Base-by-base conservation (phyloP, 2,329 filamentous ascomycete species). In the Hypoxylon sp. region DNA sequence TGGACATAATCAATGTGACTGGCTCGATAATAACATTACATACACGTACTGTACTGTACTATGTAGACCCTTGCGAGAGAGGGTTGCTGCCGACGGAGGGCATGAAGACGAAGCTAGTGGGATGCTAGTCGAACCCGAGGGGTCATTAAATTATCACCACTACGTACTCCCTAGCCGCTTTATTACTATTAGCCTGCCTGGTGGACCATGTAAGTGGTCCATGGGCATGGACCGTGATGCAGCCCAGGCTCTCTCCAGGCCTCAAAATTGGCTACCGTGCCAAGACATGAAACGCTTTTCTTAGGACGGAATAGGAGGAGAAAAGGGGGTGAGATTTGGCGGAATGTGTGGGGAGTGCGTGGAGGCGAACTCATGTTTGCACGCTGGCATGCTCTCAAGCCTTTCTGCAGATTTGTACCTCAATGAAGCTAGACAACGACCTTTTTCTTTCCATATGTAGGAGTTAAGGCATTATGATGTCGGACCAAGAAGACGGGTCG, bases 301-400 rank as follows among this genome's bases (percentile, higher is more conserved):
- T 66, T 56, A 63, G 53, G 70, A 62, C 35, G 61, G 66, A 62
- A 69, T 68, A 46, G 60, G 64, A 61, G 64, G 50, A 17, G 64
- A 69, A 70, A 62, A 67, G 67, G 70, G 68, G 70, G 69, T 72
- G 70, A 71, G 66, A 68, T 72, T 73, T 67, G 59, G 61, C 67
- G 72, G 65, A 69, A 61, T 68, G 58, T 59, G 67, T 72, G 64
- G 71, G 71, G 71, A 71, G 66, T 71, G 64, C 67, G 67, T 57
- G 64, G 66, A 74, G 70, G 65, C 64, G 66, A 67, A 69, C 54
- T 65, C 56, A 66, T 66, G 59, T 68, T 70, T 66, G 61, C 61
- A 59, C 44, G 53, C 64, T 59, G 51, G 56, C 40, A 66, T 54
- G 37, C 25, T 53, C 57, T 25, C 60, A 14, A 55, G 46, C 61